phyloP scores from a whole-genome alignment of 1,139 yeast genomes.

The Scheffersomyces segobiensis region DNA sequence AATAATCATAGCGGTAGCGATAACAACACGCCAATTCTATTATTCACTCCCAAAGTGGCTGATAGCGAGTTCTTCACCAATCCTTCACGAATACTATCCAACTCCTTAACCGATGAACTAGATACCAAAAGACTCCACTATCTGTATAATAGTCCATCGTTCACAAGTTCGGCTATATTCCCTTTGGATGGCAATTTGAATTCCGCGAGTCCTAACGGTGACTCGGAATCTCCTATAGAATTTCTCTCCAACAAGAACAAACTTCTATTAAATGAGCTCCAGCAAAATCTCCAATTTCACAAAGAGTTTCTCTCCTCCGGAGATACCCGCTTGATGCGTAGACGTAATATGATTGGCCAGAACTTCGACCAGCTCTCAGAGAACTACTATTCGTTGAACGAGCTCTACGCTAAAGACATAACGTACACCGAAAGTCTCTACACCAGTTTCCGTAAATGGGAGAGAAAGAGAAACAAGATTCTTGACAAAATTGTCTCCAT shows the following conservation, averaged over 20 bases:
- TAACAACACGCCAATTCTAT: slow-evolving; percentile 1
- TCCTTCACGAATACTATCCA: slow-evolving; percentile 16
- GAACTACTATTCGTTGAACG: slow-evolving; percentile 48
- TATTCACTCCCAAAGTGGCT: slow-evolving; percentile 8
- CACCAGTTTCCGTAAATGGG: slow-evolving; percentile 47
- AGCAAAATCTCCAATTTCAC: slow-evolving; percentile 25
- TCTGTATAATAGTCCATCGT: neutral
- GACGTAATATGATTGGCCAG: slow-evolving; percentile 28
- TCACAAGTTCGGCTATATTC: neutral
- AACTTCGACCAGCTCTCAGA: slow-evolving; percentile 40
- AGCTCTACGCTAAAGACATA: slow-evolving; percentile 46
- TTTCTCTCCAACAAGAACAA: slow-evolving; percentile 31
- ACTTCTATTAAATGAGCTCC: slow-evolving; percentile 22
- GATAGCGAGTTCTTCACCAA: slow-evolving; percentile 23
- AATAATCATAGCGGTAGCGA: no score
- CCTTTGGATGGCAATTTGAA: neutral
- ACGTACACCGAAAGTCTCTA: slow-evolving; percentile 28
- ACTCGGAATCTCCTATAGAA: slow-evolving; percentile 25
- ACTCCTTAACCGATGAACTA: neutral
- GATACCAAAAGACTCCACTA: neutral
- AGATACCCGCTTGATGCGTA: slow-evolving; percentile 26
- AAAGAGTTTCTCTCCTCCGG: slow-evolving; percentile 27
- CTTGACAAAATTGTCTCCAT: slow-evolving; percentile 39
- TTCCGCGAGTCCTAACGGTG: neutral
- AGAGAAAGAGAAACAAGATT: slow-evolving; percentile 34